Conservation (phyloP, 441 rosid species). For the Arabidopsis lyrata region DNA sequence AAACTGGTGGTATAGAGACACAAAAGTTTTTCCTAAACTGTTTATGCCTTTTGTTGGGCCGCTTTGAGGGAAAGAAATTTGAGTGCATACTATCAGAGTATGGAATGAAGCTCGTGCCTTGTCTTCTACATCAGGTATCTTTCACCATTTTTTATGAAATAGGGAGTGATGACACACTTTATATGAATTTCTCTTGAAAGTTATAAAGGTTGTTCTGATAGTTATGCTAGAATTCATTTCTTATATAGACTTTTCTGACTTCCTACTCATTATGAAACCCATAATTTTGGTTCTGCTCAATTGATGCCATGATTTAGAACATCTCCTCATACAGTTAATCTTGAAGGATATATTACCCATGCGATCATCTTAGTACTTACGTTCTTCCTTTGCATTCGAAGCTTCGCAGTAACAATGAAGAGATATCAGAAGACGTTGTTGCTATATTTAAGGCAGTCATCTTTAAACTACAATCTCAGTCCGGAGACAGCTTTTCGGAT, state of each 20-base stretch:
- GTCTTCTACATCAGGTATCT: conserved; percentile 80
- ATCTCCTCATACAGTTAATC: conserved; percentile 3
- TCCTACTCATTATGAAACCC: conserved; percentile 21
- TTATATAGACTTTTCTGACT: conserved; percentile 20
- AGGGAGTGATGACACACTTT: conserved; percentile 23
- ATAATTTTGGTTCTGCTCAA: conserved; percentile 18
- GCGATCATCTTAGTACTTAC: conserved; percentile 36
- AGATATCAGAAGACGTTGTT: conserved; percentile 66
- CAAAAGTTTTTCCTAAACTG: conserved; percentile 83
- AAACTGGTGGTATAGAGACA: conserved; percentile 67
- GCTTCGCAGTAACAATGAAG: conserved; percentile 84
- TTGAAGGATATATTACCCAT: conserved; percentile 28
- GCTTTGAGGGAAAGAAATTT: conserved; percentile 71
- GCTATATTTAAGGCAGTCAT: conserved; percentile 72
- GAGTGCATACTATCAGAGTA: conserved; percentile 63
- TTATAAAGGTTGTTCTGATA: conserved; percentile 3
- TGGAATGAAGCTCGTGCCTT: conserved; percentile 70
- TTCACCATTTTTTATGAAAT: neutral
- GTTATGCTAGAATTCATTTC: conserved; percentile 3
- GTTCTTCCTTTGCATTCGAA: conserved; percentile 47
- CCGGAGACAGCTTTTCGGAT: conserved; percentile 53
- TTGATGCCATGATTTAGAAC: conserved; percentile 26
- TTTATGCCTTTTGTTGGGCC: conserved; percentile 93
- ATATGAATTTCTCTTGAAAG: conserved; percentile 19
- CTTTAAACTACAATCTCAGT: conserved; percentile 58